Conservation (phyloP, 768 basidiomycete genomes). For the Hortiboletus campestris region DNA sequence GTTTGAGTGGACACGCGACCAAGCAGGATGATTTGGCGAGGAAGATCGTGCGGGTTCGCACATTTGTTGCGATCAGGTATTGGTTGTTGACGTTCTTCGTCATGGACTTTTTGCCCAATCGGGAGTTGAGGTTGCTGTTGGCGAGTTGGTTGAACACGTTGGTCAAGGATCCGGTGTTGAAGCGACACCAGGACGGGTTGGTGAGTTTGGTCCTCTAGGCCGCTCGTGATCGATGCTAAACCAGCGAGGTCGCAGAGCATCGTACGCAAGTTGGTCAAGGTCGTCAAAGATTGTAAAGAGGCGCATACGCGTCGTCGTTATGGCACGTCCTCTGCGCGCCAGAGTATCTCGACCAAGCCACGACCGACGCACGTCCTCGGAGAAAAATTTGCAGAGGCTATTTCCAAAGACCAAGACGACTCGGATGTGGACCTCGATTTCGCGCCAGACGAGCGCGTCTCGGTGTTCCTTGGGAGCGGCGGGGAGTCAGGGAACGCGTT, state of each 20-base stretch:
- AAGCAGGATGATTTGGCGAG: slow-evolving; percentile 66
- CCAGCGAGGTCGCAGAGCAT: slow-evolving; percentile 52
- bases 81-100: slow-evolving; percentile 91
- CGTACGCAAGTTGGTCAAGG: slow-evolving; percentile 78
- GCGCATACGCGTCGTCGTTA: slow-evolving; percentile 48
- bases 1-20: slow-evolving; percentile 41
- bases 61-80: slow-evolving; percentile 86
- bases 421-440: slow-evolving; percentile 82
- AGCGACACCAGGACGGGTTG: slow-evolving; percentile 64
- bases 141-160: slow-evolving; percentile 83
- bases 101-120: slow-evolving; percentile 83
- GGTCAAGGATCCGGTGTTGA: slow-evolving; percentile 66
- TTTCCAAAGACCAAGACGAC: slow-evolving; percentile 48
- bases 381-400: slow-evolving; percentile 64
- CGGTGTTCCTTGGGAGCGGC: slow-evolving; percentile 35
- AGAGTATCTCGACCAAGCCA: slow-evolving; percentile 33
- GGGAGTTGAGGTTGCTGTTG: slow-evolving; percentile 68
- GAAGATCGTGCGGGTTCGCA: slow-evolving; percentile 81
- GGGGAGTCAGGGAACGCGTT: slow-evolving; percentile 48
- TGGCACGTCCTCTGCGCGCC: slow-evolving; percentile 29
- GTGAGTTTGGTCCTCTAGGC: slow-evolving; percentile 43
- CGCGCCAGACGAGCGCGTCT: slow-evolving; percentile 46
- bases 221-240: slow-evolving; percentile 4
- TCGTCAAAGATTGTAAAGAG: slow-evolving; percentile 78
- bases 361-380: slow-evolving; percentile 51